These are phyloP conservation scores for Persicaria tinctoria DNA, from an alignment of 148 eudicot species.

Conservation along the genomic window DNA sequence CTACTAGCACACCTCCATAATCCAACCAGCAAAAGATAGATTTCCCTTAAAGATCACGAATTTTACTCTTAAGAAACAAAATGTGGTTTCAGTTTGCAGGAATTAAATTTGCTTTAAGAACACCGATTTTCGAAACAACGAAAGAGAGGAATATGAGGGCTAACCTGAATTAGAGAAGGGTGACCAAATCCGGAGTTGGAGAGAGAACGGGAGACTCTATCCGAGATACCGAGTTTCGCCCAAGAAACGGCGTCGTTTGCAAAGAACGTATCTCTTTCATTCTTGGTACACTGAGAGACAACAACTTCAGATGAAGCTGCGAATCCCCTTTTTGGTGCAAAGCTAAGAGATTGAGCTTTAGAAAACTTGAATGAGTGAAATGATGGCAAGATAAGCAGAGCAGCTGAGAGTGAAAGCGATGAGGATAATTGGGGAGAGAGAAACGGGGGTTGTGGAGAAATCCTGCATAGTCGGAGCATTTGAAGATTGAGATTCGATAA, in stretches of 20 bases:
- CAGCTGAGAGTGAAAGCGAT: constrained; percentile 13
- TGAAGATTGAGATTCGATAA: constrained; percentile 10
- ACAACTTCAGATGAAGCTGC: constrained; percentile 25
- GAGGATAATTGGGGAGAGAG: constrained; percentile 14
- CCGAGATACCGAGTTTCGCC: constrained; percentile 62
- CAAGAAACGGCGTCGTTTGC: constrained; percentile 69
- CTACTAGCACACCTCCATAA: neutral
- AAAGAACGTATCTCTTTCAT: constrained; percentile 45
- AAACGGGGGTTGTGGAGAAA: constrained; percentile 29
- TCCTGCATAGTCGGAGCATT: constrained; percentile 42
- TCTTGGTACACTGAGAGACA: constrained; percentile 18
- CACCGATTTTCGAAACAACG: neutral
- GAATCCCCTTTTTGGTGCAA: constrained; percentile 25
- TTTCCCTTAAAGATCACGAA: too few relatives aligned
- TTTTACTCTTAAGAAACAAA: neutral
- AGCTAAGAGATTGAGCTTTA: constrained; percentile 15
- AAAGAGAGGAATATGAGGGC: neutral
- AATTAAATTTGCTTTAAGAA: neutral
- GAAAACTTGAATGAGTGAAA: constrained; percentile 12
- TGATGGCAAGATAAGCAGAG: constrained; percentile 11
- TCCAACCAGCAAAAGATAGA: neutral
- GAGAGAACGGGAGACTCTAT: constrained; percentile 42
- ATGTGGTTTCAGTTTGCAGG: neutral
- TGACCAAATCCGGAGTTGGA: constrained; percentile 39
- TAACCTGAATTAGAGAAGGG: constrained; percentile 78